These are phyloP conservation scores for Penicillium waksmanii DNA, from an alignment of 495 filamentous ascomycete genomes.

Conservation along the genomic window DNA sequence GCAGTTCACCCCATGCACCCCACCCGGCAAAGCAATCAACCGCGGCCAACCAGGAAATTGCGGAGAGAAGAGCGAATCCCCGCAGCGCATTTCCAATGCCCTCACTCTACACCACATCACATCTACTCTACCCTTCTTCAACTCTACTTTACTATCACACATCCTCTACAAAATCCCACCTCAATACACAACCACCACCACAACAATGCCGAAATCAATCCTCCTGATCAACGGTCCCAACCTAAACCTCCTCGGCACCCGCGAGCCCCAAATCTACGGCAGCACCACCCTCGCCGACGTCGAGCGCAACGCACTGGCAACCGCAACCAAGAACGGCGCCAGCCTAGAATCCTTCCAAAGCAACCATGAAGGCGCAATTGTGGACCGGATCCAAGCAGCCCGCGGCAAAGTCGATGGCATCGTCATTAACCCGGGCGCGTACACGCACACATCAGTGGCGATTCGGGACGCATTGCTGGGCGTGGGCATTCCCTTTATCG, in stretches of 20 bases:
- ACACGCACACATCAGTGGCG: slow-evolving; percentile 70
- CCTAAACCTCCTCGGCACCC: slow-evolving; percentile 75
- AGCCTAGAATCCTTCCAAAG: slow-evolving; percentile 62
- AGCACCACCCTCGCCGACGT: slow-evolving; percentile 63
- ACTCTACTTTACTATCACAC: neutral
- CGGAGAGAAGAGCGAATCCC: slow-evolving; percentile 19
- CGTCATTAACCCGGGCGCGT: slow-evolving; percentile 71
- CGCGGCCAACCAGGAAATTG: slow-evolving; percentile 19
- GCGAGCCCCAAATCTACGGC: slow-evolving; percentile 74
- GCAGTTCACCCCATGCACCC: neutral
- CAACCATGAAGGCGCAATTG: slow-evolving; percentile 67
- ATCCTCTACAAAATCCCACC: neutral
- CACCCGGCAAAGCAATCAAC: slow-evolving; percentile 31
- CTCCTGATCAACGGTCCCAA: slow-evolving; percentile 82
- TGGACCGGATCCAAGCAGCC: slow-evolving; percentile 62
- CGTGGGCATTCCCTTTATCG: slow-evolving; percentile 68
- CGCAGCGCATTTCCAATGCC: neutral
- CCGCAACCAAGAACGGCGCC: slow-evolving; percentile 46
- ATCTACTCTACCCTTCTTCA: neutral
- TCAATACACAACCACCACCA: slow-evolving; percentile 8
- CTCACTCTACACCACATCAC: neutral
- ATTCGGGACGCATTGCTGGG: slow-evolving; percentile 69
- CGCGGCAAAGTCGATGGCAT: slow-evolving; percentile 59
- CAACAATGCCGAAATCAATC: slow-evolving; percentile 54
- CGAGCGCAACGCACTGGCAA: slow-evolving; percentile 43